phyloP scores from a whole-genome alignment of 1,284 basidiomycete species.

The Phylloboletellus chloephorus region DNA sequence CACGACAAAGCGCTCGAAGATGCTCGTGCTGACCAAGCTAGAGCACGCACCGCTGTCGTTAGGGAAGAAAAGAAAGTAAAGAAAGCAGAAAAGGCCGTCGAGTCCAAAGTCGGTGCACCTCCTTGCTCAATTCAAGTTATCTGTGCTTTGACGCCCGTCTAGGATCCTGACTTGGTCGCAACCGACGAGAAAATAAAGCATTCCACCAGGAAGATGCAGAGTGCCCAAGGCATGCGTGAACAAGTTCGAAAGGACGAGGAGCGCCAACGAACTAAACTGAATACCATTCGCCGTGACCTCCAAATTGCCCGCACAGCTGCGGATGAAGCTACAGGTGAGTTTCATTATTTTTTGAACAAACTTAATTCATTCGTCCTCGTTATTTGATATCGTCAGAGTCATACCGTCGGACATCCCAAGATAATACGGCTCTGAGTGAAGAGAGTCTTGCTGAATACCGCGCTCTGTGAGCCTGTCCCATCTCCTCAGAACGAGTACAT shows the following conservation, averaged over 20 bases:
- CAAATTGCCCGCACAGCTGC: slow-evolving; percentile 65
- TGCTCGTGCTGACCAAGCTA: slow-evolving; percentile 76
- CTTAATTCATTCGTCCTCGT: slow-evolving; percentile 3
- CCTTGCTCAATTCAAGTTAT: neutral
- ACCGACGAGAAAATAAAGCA: slow-evolving; percentile 87
- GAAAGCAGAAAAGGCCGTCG: slow-evolving; percentile 78
- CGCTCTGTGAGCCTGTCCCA: slow-evolving; percentile 53
- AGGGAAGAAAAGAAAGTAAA: slow-evolving; percentile 76
- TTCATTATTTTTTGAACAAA: neutral
- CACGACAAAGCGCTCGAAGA: slow-evolving; percentile 72
- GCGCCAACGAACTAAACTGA: slow-evolving; percentile 59
- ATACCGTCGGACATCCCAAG: slow-evolving; percentile 66
- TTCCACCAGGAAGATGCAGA: slow-evolving; percentile 70
- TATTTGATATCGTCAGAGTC: slow-evolving; percentile 48
- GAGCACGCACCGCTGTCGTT: slow-evolving; percentile 65
- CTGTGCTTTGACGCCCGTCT: neutral
- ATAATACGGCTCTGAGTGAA: slow-evolving; percentile 76
- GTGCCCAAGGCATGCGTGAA: slow-evolving; percentile 59
- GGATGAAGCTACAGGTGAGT: slow-evolving; percentile 68
- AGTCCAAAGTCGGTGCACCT: slow-evolving; percentile 58
- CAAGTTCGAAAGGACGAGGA: slow-evolving; percentile 67
- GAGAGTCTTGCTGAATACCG: slow-evolving; percentile 88
- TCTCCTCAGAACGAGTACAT: neutral
- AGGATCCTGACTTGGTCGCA: slow-evolving; percentile 80
- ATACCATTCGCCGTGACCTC: slow-evolving; percentile 59